Conservation (phyloP, 257 asterid species). For the Ligustrum vulgare region DNA sequence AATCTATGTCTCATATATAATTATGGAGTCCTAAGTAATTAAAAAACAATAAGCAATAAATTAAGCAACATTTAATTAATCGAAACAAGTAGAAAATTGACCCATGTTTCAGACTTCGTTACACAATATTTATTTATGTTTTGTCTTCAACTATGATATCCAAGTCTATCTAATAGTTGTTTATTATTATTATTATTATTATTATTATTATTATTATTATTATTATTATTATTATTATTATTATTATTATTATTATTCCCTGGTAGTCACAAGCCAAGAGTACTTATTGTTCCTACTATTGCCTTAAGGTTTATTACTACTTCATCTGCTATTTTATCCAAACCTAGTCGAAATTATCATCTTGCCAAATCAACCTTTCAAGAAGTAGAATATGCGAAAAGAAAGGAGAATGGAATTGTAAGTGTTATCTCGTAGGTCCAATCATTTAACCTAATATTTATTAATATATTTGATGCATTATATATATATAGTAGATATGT, state of each 20-base stretch:
- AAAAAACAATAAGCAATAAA: not conserved
- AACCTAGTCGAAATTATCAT: not conserved
- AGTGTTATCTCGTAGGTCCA: too few species aligned
- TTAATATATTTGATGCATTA: too few species aligned
- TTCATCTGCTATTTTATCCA: not conserved
- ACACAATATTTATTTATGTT: not conserved
- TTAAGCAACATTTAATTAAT: not conserved
- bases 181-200: too few species aligned
- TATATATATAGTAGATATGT: too few species aligned
- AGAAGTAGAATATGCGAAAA: not conserved
- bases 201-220: too few species aligned
- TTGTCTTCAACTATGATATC: not conserved
- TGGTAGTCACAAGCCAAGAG: not conserved
- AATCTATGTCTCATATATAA: not conserved
- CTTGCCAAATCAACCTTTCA: slow-evolving; percentile 1
- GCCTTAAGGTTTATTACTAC: not conserved
- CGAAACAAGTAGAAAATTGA: not conserved
- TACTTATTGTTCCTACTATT: too few species aligned
- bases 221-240: too few species aligned
- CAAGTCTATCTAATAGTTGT: not conserved
- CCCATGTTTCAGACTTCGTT: not conserved
- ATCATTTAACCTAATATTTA: too few species aligned
- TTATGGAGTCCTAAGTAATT: not conserved
- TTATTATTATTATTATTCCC: too few species aligned
- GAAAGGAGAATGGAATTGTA: not conserved